Evolutionary conservation across 345 rosid genomes (phyloP), one percentile per base, ranked within the genome.

Genomic region (Schrenkiella parvula): DNA sequence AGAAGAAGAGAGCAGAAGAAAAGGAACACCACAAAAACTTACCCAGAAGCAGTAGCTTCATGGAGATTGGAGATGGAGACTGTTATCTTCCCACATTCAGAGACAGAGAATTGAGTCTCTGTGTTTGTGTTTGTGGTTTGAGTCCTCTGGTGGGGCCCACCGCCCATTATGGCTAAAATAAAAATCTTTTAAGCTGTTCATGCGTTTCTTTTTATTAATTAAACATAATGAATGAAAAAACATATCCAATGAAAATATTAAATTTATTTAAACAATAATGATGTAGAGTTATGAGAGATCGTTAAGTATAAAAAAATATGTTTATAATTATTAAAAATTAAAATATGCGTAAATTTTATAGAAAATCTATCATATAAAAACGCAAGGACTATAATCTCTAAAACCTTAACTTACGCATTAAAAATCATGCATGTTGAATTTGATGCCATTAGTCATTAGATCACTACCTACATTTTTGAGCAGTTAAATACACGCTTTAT

Each of bases 41-140:
- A 56, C 75, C 66, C 76, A 70, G 62, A 76, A 70, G 57, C 72
- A 28, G 34, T n/a, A 64, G 63, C 72, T 70, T 77, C 72, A 70
- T 70, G 76, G 68, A 77, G 80, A 76, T 38, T 64, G 76, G 76
- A 77, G 80, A 76, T 64, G 46, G 61, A 69, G 80, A 76, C 67
- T 19, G 47, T 63, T 48, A 47, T 68, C 73, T 35, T 64, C 60
- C 5, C 18, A 53, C 1, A 22, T 7, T 11, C 12, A 22, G 7
- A 74, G 64, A 61, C 42, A 68, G 70, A 61, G 41, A 58, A 2
- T 10, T 26, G 61, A 47, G 21, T 15, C 29, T 18, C 2, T 57
- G 78, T 12, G 61, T 75, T 62, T 57, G 78, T 12, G 61, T 75
- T 62, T 75, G 79, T 75, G 79, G 79, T 63, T 8, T 68, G 74